Evolutionary conservation across 805 yeast genomes (phyloP).

Genomic region (Wickerhamomyces xylosicus): DNA sequence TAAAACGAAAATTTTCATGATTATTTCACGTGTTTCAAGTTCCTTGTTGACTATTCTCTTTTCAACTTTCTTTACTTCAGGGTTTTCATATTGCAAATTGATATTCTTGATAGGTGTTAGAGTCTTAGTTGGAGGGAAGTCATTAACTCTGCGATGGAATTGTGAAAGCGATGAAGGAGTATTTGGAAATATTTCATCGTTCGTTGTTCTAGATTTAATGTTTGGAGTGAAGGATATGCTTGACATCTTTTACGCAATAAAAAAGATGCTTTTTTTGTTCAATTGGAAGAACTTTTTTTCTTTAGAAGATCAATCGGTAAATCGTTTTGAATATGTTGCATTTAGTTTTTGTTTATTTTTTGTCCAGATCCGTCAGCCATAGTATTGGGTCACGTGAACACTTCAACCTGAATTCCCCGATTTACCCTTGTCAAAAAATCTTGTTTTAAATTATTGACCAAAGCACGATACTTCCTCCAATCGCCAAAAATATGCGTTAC

Average conservation of each 20-base stretch:
- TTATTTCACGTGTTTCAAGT: conserved; percentile 23
- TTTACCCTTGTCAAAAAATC: too few relatives aligned
- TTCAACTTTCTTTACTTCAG: conserved; percentile 18
- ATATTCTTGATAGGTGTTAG: neutral
- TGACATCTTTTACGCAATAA: neutral
- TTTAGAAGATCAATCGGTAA: neutral
- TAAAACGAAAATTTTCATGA: conserved; percentile 23
- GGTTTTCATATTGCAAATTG: conserved; percentile 3
- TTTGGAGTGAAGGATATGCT: neutral
- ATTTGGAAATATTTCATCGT: neutral
- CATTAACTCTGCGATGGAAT: neutral
- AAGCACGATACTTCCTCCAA: too few relatives aligned
- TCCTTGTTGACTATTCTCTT: conserved; percentile 31
- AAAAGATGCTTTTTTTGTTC: too few relatives aligned
- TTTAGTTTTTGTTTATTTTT: too few relatives aligned
- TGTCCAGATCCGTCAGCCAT: too few relatives aligned
- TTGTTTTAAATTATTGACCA: too few relatives aligned
- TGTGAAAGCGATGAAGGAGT: neutral
- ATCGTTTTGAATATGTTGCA: neutral
- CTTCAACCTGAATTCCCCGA: too few relatives aligned
- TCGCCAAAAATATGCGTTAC: too few relatives aligned
- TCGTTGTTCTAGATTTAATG: neutral
- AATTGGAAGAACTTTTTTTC: neutral
- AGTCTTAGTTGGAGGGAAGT: neutral
- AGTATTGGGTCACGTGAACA: too few relatives aligned